Evolutionary conservation across 768 basidiomycete species (phyloP), one percentile per base, ranked within the genome.

Genomic region (Boletus insuetus): DNA sequence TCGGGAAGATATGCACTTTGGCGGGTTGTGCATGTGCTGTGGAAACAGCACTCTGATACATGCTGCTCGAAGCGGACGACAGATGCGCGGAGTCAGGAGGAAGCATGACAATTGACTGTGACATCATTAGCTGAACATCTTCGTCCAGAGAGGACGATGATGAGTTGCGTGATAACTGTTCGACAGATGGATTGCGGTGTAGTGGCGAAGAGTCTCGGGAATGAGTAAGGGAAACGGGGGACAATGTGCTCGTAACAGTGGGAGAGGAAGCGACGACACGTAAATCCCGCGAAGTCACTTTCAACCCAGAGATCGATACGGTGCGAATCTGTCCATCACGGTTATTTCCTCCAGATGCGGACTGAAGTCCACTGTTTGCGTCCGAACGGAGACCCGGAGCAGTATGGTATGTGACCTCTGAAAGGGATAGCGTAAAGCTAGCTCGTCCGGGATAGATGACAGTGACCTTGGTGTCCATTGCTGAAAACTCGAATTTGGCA

Each of bases 1-100:
- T 32, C 22, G 53, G 47, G 34, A 46, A 26, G 17, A 40, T 8
- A 45, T 54, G 52, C 40, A 13, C 14, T 45, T 53, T 24, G 11
- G 26, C 19, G 10, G 49, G 42, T 34, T 49, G 54, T 26, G 35
- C 24, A 31, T 62, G 44, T 45, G 46, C 35, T 17, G 63, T 58
- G 11, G 86, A 86, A 20, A 87, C 60, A 5, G 87, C 87, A 61
- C 90, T 93, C 60, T 87, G 81, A 66, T 92, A 94, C 78, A 93
- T 82, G 71, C 85, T 91, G 61, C 82, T 82, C 6, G 78, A 69
- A 46, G 79, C 71, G 19, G 85, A 84, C 38, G 74, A 60, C 17
- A 79, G 75, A n/a, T 77, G 82, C 8, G 62, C 60, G 10, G 79
- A 62, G 41, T 75, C 67, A 13, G 77, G 80, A 39, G 82, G 86